A percentile compares a stretch with the other conserved stretches of the same genome.
Conservation (phyloP, 768 basidiomycete species). For the Dioszegia aurantiaca region DNA sequence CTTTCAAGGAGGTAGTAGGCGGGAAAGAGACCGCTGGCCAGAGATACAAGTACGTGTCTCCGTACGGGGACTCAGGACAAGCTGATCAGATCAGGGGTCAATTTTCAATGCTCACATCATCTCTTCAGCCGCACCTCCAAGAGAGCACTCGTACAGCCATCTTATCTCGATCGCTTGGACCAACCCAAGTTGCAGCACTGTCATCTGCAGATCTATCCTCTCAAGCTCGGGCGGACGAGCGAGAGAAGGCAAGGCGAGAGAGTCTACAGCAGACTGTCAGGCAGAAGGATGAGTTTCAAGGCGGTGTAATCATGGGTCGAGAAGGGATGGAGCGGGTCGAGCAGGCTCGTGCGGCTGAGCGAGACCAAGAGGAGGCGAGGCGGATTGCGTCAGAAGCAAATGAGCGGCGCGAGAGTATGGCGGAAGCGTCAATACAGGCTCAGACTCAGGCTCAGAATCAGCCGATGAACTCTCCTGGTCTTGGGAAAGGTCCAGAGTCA, state of each 20-base stretch:
- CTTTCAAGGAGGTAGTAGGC: slow-evolving; percentile 38
- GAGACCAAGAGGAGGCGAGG: slow-evolving; percentile 27
- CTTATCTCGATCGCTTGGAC: slow-evolving; percentile 18
- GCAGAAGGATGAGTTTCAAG: slow-evolving; percentile 20
- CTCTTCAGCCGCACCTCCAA: slow-evolving; percentile 36
- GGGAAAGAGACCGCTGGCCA: slow-evolving; percentile 42
- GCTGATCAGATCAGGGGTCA: slow-evolving; percentile 33
- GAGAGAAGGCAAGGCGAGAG: slow-evolving; percentile 29
- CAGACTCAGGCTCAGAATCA: background rate
- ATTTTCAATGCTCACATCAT: slow-evolving; percentile 40
- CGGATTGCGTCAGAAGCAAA: slow-evolving; percentile 8
- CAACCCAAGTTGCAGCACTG: slow-evolving; percentile 38
- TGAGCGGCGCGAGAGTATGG: background rate
- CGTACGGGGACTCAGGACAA: too few relatives aligned
- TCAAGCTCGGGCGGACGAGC: slow-evolving; percentile 36
- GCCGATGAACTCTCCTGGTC: slow-evolving; percentile 4
- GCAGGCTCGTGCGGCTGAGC: slow-evolving; percentile 21
- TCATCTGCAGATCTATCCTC: slow-evolving; percentile 43
- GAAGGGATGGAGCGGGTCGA: slow-evolving; percentile 43
- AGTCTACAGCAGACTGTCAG: slow-evolving; percentile 35
- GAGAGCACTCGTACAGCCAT: slow-evolving; percentile 30
- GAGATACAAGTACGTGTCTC: slow-evolving; percentile 51
- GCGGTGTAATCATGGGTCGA: slow-evolving; percentile 32
- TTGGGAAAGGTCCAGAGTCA: background rate
- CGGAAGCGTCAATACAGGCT: background rate